Evolutionary conservation across 108 stramenopile species (phyloP).

Genomic region (Hondaea fermentalgiana): DNA sequence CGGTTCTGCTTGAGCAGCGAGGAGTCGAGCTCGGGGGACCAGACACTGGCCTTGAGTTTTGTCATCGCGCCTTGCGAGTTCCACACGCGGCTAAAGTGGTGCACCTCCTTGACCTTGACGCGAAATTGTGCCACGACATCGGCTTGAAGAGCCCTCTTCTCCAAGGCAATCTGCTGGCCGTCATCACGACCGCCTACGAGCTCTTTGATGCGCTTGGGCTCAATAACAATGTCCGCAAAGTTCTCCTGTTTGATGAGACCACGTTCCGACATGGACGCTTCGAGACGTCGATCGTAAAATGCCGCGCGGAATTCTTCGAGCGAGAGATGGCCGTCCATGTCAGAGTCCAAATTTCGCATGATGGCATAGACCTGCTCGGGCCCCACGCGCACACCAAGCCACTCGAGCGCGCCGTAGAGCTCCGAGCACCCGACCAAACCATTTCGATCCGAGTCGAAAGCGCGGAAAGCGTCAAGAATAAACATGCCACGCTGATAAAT

Average conservation of each 20-base stretch:
- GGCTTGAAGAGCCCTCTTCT: background rate
- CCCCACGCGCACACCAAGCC: slow-evolving; percentile 55
- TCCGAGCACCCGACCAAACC: slow-evolving; percentile 85
- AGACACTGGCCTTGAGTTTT: slow-evolving; percentile 38
- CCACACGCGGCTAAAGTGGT: slow-evolving; percentile 32
- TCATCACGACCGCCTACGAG: background rate
- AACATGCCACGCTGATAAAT: slow-evolving; percentile 41
- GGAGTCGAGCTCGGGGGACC: slow-evolving; percentile 28
- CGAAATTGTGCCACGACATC: background rate
- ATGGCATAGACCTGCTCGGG: slow-evolving; percentile 45
- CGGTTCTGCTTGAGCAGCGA: background rate
- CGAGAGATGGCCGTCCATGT: slow-evolving; percentile 36
- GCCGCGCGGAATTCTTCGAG: slow-evolving; percentile 51
- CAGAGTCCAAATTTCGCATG: slow-evolving; percentile 40
- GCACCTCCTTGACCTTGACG: slow-evolving; percentile 42
- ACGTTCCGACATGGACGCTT: background rate
- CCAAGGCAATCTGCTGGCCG: background rate
- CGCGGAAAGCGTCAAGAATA: slow-evolving; percentile 76
- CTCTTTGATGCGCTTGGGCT: background rate
- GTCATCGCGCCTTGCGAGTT: slow-evolving; percentile 39
- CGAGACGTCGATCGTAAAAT: slow-evolving; percentile 32
- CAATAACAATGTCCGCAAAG: slow-evolving; percentile 1
- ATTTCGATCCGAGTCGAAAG: slow-evolving; percentile 82
- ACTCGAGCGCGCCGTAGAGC: slow-evolving; percentile 83
- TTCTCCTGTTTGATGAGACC: slow-evolving; percentile 24